Conservation (phyloP, 2,329 filamentous ascomycete genomes). For the Cercospora brassicicola region DNA sequence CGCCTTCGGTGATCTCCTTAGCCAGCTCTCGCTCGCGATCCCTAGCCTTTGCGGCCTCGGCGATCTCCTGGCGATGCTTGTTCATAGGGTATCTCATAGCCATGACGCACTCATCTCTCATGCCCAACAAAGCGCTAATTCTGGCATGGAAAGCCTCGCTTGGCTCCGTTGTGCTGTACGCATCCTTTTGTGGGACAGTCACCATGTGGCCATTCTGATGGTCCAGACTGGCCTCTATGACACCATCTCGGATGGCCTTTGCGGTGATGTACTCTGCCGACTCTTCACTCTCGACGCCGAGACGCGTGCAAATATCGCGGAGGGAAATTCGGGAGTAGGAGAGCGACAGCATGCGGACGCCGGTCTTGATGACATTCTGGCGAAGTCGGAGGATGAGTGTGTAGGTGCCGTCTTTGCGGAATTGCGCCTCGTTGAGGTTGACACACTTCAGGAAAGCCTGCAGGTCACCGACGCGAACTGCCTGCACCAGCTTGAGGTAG, state of each 20-base stretch:
- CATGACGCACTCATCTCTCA: constrained; percentile 98
- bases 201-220: constrained; percentile 97
- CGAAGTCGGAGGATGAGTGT: constrained; percentile 89
- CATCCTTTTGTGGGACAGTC: constrained; percentile 93
- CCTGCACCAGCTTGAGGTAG: constrained; percentile 91
- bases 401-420: constrained; percentile 92
- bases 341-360: constrained; percentile 97
- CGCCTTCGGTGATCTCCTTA: constrained; percentile 97
- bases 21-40: constrained; percentile 95
- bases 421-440: constrained; percentile 74
- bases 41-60: constrained; percentile 97
- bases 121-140: constrained; percentile 82
- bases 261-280: constrained; percentile 98
- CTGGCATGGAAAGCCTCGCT: constrained; percentile 97
- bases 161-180: constrained; percentile 93
- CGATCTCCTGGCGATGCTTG: constrained; percentile 92
- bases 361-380: constrained; percentile 99
- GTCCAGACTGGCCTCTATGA: constrained; percentile 92
- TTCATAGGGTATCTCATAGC: constrained; percentile 99
- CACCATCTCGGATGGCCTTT: constrained; percentile 95
- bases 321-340: constrained; percentile 97
- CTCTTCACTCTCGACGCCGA: constrained; percentile 92
- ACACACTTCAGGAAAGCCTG: constrained; percentile 90
- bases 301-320: constrained; percentile 92
- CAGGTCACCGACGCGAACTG: constrained; percentile 92